Percentiles rank a stretch among this genome's conserved stretches.
phyloP scores from a whole-genome alignment of 2,329 filamentous ascomycete species.

The Trichoderma sp. region DNA sequence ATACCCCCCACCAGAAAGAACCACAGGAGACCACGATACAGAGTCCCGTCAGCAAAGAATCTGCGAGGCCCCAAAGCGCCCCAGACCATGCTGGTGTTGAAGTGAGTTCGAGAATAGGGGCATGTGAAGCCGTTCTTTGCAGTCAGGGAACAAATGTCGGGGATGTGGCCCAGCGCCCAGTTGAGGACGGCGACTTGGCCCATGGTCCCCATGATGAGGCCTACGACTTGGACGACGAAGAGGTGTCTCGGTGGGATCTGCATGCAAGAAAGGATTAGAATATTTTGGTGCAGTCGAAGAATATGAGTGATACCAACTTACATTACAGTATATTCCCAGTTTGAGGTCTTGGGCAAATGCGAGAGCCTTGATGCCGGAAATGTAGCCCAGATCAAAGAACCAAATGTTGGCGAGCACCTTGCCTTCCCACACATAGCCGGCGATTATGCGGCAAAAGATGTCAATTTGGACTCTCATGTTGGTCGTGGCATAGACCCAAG shows the following conservation, averaged over 20 bases:
- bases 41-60: slow-evolving; percentile 53
- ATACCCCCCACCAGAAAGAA: slow-evolving; percentile 56
- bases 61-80: slow-evolving; percentile 58
- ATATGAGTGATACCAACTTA: slow-evolving; percentile 20
- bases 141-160: slow-evolving; percentile 48
- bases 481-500: slow-evolving; percentile 42
- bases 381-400: slow-evolving; percentile 44
- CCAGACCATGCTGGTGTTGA: slow-evolving; percentile 58
- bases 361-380: slow-evolving; percentile 45
- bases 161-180: slow-evolving; percentile 48
- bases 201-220: slow-evolving; percentile 46
- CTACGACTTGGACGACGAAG: slow-evolving; percentile 47
- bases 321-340: slow-evolving; percentile 45
- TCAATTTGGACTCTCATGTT: slow-evolving; percentile 47
- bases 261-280: slow-evolving; percentile 15
- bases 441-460: slow-evolving; percentile 47
- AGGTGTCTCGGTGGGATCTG: slow-evolving; percentile 47
- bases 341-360: slow-evolving; percentile 49
- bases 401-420: slow-evolving; percentile 45
- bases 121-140: slow-evolving; percentile 51
- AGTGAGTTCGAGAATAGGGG: slow-evolving; percentile 43
- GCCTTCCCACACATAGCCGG: slow-evolving; percentile 48
- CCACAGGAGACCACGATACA: slow-evolving; percentile 53
- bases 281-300: neutral
- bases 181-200: slow-evolving; percentile 46